phyloP scores from a whole-genome alignment of 768 basidiomycete species.

The Sutorius australiensis region DNA sequence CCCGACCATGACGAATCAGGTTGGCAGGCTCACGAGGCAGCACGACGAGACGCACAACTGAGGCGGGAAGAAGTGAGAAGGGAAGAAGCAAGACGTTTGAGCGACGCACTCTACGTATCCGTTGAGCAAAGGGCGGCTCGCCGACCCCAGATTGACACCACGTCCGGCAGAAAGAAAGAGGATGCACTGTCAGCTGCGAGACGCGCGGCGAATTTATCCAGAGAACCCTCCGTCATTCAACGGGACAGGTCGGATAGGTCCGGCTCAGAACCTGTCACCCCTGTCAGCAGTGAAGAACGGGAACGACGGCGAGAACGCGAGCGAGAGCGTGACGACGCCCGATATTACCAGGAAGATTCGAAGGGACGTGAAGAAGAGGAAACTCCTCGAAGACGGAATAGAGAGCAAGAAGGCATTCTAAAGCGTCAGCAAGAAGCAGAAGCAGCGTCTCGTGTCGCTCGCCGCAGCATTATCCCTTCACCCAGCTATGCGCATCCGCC shows the following conservation, averaged over 20 bases:
- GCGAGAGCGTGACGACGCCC: conserved; percentile 27
- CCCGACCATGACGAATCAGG: conserved; percentile 31
- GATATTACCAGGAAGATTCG: conserved; percentile 43
- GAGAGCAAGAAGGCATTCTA: conserved; percentile 55
- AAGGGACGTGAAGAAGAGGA: conserved; percentile 48
- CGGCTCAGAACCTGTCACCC: conserved; percentile 26
- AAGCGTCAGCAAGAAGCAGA: conserved; percentile 61
- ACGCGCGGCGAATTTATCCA: conserved; percentile 23
- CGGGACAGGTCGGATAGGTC: conserved; percentile 22
- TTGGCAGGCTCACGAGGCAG: conserved; percentile 31
- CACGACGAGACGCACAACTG: conserved; percentile 28
- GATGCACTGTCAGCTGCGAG: conserved; percentile 25
- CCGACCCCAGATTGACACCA: conserved; percentile 30
- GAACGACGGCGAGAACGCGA: conserved; percentile 25
- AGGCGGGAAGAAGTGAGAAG: conserved; percentile 34
- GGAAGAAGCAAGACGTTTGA: conserved; percentile 33
- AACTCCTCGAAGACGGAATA: conserved; percentile 39
- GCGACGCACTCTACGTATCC: conserved; percentile 35
- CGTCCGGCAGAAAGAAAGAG: conserved; percentile 30
- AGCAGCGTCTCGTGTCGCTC: conserved; percentile 42
- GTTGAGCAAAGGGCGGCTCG: conserved; percentile 16
- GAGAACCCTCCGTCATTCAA: conserved; percentile 22
- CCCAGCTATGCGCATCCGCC: conserved; percentile 27
- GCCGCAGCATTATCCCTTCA: conserved; percentile 34
- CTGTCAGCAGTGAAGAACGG: conserved; percentile 25